Evolutionary conservation across 2,329 filamentous ascomycete species (phyloP).

Genomic region (Diaporthe citri): DNA sequence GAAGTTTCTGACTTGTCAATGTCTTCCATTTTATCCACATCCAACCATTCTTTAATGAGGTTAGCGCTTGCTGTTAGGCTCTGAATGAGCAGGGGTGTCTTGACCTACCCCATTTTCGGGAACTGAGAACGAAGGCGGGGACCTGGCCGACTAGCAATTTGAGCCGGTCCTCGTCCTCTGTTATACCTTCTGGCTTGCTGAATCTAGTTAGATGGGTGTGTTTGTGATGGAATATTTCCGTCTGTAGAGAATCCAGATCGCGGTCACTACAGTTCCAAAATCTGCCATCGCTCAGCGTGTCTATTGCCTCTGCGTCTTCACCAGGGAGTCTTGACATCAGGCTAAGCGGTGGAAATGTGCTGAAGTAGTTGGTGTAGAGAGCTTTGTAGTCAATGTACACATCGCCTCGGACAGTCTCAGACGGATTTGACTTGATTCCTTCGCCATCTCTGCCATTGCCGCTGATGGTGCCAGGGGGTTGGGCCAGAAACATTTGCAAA

Average conservation of each 20-base stretch:
- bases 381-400: background rate
- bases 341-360: background rate
- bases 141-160: background rate
- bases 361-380: background rate
- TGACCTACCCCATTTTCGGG: background rate
- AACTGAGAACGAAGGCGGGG: background rate
- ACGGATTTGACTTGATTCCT: background rate
- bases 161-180: no score
- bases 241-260: background rate
- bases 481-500: background rate
- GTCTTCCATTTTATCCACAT: background rate
- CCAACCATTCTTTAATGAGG: background rate
- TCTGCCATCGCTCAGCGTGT: background rate
- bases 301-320: background rate
- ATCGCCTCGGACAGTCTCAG: background rate
- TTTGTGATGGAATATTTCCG: background rate
- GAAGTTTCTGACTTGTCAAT: background rate
- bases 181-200: no score
- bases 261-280: background rate
- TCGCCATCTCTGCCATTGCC: no score
- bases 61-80: no score
- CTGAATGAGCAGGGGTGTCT: no score
- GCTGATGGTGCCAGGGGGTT: no score
- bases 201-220: background rate
- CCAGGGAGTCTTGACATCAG: rapidly evolving